A percentile compares a stretch with the other conserved stretches of the same genome.
These are phyloP conservation scores for Phyllosticta ampelicida DNA, from an alignment of 2,329 filamentous ascomycete genomes.

Conservation along the genomic window DNA sequence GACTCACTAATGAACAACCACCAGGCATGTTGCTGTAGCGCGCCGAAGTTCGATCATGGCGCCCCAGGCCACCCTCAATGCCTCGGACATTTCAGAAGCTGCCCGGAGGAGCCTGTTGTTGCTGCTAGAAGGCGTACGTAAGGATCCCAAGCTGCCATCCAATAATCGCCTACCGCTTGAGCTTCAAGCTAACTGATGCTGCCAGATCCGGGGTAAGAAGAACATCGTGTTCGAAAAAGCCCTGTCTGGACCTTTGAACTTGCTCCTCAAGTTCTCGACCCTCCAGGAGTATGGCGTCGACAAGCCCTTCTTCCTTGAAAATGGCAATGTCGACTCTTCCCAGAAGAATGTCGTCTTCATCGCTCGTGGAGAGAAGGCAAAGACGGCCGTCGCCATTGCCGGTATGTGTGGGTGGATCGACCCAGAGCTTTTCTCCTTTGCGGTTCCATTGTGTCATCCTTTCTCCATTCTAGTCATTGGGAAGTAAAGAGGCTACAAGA, in stretches of 20 bases:
- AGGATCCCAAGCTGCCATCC: conserved; percentile 19
- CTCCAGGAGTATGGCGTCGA: conserved; percentile 96
- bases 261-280: conserved; percentile 90
- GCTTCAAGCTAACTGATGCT: not conserved
- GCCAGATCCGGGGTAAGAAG: conserved; percentile 93
- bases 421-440: not conserved
- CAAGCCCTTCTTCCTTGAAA: conserved; percentile 94
- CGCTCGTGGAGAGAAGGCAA: conserved; percentile 78
- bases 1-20: not conserved
- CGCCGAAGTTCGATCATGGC: conserved; percentile 44
- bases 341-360: conserved; percentile 95
- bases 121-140: conserved; percentile 89
- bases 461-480: conserved; percentile 27
- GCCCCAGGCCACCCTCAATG: conserved; percentile 59
- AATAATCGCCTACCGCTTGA: not conserved
- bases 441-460: not conserved
- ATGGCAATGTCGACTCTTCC: conserved; percentile 85
- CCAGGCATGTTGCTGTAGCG: conserved; percentile 5
- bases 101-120: conserved; percentile 81
- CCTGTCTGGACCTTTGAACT: conserved; percentile 77
- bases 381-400: conserved; percentile 74
- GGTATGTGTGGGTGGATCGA: conserved; percentile 44
- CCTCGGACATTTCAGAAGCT: conserved; percentile 66
- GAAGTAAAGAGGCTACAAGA: conserved; percentile 52
- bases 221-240: conserved; percentile 89